Percentiles rank a stretch among this genome's conserved stretches.
phyloP scores from a whole-genome alignment of 305 asterid genomes.

The Petunia hybrid region DNA sequence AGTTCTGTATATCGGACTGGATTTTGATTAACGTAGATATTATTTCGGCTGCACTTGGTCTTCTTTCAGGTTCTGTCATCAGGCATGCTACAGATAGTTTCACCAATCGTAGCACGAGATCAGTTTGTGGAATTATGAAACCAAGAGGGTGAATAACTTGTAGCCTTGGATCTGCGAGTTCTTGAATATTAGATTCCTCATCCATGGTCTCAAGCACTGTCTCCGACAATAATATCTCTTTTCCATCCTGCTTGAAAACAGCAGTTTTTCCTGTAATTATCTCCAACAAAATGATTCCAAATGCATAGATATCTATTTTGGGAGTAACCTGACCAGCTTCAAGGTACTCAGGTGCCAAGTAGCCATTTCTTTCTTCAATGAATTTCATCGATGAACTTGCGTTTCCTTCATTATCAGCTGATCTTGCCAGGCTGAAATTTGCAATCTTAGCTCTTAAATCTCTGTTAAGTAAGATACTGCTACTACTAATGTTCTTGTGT shows the following conservation, averaged over 20 bases:
- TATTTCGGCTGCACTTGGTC: constrained; percentile 59
- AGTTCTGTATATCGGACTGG: constrained; percentile 52
- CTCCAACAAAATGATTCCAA: constrained; percentile 64
- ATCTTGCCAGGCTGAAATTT: constrained; percentile 52
- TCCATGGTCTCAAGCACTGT: constrained; percentile 39
- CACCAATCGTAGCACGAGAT: constrained; percentile 54
- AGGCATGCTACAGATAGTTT: constrained; percentile 56
- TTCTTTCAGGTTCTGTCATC: constrained; percentile 49
- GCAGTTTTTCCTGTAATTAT: constrained; percentile 63
- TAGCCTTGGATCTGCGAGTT: constrained; percentile 58
- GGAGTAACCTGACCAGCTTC: constrained; percentile 46
- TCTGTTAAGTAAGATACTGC: constrained; percentile 53
- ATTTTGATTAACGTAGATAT: constrained; percentile 58
- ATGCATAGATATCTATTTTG: constrained; percentile 63
- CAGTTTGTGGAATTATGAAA: constrained; percentile 57
- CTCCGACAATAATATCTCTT: constrained; percentile 51
- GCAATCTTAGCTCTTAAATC: constrained; percentile 65
- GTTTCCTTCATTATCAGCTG: constrained; percentile 37
- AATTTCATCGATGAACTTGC: constrained; percentile 36
- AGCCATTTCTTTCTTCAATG: constrained; percentile 52
- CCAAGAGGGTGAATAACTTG: constrained; percentile 67
- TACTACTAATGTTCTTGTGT: constrained; percentile 57
- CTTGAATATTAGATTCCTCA: constrained; percentile 34
- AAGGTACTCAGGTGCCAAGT: constrained; percentile 64
- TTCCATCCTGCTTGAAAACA: constrained; percentile 43